Base-by-base conservation (phyloP, 495 filamentous ascomycete species). In the Penicillium turbatum region DNA sequence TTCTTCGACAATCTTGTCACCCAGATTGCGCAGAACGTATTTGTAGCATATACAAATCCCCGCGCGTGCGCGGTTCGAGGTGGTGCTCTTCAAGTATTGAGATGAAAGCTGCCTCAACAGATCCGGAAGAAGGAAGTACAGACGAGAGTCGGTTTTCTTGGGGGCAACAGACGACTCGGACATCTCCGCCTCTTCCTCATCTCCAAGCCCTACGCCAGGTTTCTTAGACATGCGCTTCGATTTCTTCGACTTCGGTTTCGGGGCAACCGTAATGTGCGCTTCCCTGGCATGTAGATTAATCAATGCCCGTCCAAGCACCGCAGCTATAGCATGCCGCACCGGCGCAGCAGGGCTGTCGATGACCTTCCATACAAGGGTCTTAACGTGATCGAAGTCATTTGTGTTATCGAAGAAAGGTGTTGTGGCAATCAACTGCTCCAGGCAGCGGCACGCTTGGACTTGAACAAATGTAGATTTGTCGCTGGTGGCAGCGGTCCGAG, bases 41-140 rank as follows among this genome's bases (percentile, higher is more conserved):
- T 87, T 85, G 65, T 96, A 97, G 70, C 90, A 96, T 15, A 91
- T 75, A 26, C 86, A 89, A 53, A 99, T 86, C 3, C 88, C 90
- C 21, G 92, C 88, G 58, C 95, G 80, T 6, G 85, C 78, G 56
- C 79, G 87, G 60, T 92, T 93, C 1, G 86, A 86, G 0, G 89
- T 95, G 7, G 89, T 87, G 26, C 83, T 77, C 52, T 86, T 86
- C 39, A 86, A 75, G 65, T 96, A 99, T 39, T 96, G 89, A 5
- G 75, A 72, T 8, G 92, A 93, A 13, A 99, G 72, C 42, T 88
- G 88, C 45, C 81, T 85, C 53, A 97, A 73, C 41, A 97, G 82
- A 57, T 95, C 92, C 16, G 78, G 72, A 38, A 99, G 77, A 8
- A 83, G 86, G 59, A 97, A 82, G 11, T 80, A 79, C 36, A 97